Evolutionary conservation across 345 rosid genomes (phyloP).

Genomic region (Corchorus capsularis): DNA sequence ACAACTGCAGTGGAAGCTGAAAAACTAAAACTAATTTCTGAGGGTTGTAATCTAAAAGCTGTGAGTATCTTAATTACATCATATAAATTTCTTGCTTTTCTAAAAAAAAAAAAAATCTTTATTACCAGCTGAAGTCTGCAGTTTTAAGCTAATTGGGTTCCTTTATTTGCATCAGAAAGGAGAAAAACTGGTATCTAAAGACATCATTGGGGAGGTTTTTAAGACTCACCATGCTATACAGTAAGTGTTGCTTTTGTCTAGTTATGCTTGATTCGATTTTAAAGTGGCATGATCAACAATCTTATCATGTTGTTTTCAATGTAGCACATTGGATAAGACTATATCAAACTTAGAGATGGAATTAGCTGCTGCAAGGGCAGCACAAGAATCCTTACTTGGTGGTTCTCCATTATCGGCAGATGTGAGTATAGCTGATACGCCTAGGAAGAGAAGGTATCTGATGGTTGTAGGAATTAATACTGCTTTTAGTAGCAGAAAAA

Average conservation of each 20-base stretch:
- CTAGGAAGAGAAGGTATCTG: slow-evolving; percentile 63
- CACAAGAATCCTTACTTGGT: slow-evolving; percentile 64
- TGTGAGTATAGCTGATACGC: slow-evolving; percentile 38
- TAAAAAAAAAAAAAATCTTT: no score
- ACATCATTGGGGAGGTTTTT: slow-evolving; percentile 65
- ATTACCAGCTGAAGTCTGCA: slow-evolving; percentile 11
- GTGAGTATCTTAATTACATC: slow-evolving; percentile 47
- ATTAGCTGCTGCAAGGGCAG: slow-evolving; percentile 88
- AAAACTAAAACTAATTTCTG: slow-evolving; percentile 67
- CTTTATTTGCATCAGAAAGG: slow-evolving; percentile 67
- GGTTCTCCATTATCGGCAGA: slow-evolving; percentile 78
- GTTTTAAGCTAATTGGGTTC: slow-evolving; percentile 38
- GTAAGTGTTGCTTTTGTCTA: slow-evolving; percentile 48
- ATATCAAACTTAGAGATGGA: slow-evolving; percentile 97
- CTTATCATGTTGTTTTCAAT: slow-evolving; percentile 25
- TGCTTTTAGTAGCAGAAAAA: slow-evolving; percentile 91
- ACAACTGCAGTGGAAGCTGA: slow-evolving; percentile 72
- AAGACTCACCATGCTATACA: slow-evolving; percentile 80
- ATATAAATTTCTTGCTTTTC: slow-evolving; percentile 3
- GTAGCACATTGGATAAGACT: slow-evolving; percentile 86
- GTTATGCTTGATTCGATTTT: slow-evolving; percentile 12
- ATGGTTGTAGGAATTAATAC: slow-evolving; percentile 96
- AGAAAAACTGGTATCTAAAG: slow-evolving; percentile 64
- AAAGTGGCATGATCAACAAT: slow-evolving; percentile 7
- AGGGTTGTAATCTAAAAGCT: slow-evolving; percentile 65